Percentiles rank a stretch among this genome's conserved stretches.
phyloP scores from a whole-genome alignment of 768 basidiomycete genomes.

The Hygrophoropsis aurantiaca region DNA sequence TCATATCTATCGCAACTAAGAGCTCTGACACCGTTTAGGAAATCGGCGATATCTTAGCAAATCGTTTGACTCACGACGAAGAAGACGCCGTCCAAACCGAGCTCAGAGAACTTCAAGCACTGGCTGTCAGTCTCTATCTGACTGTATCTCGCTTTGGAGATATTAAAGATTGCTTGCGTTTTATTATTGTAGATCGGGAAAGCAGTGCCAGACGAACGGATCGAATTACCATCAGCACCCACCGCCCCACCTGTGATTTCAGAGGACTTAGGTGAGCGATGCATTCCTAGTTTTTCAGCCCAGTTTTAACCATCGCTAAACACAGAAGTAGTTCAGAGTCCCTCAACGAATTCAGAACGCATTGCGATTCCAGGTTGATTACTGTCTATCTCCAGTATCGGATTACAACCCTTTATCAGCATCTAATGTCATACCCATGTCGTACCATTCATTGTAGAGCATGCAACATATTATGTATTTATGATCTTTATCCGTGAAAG shows the following conservation, averaged over 20 bases:
- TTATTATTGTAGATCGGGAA: conserved; percentile 35
- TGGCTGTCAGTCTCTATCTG: conserved; percentile 56
- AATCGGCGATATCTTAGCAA: conserved; percentile 84
- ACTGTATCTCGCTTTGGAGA: too few relatives aligned
- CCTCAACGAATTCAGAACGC: conserved; percentile 2
- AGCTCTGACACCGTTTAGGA: conserved; percentile 54
- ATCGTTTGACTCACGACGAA: conserved; percentile 80
- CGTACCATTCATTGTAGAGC: conserved; percentile 8
- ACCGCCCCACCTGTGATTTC: conserved; percentile 37
- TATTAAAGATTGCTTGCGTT: too few relatives aligned
- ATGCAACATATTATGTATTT: conserved; percentile 1
- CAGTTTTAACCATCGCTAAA: conserved; percentile 4
- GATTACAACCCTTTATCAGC: too few relatives aligned
- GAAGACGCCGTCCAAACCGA: conserved; percentile 93
- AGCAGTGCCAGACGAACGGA: conserved; percentile 20
- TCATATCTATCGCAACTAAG: conserved; percentile 2
- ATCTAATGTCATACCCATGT: too few relatives aligned
- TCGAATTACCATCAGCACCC: conserved; percentile 58
- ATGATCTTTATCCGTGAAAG: background rate
- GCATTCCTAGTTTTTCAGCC: conserved; percentile 5
- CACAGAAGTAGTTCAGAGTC: background rate
- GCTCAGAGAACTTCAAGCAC: conserved; percentile 64
- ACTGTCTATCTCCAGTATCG: background rate
- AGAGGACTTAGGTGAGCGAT: conserved; percentile 32
- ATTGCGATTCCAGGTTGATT: conserved; percentile 24